Percentiles rank a stretch among this genome's conserved stretches.
phyloP scores from a whole-genome alignment of 805 yeast genomes.

The Tanozyma kutaoensis region DNA sequence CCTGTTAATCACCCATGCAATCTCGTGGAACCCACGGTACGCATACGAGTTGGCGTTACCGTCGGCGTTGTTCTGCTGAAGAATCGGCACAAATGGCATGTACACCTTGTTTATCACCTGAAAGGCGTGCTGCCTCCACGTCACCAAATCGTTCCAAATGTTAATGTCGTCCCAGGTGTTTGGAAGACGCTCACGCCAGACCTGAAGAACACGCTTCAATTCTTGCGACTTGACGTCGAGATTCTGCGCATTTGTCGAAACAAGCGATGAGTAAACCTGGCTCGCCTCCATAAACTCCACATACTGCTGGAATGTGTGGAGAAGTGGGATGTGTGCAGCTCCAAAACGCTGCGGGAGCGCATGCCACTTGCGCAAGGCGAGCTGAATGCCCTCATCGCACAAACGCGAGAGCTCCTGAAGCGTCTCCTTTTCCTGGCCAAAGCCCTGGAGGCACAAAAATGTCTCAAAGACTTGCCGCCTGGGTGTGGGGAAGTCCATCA shows the following conservation, averaged over 20 bases:
- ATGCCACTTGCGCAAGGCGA: constrained; percentile 87
- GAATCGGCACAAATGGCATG: constrained; percentile 78
- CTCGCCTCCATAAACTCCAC: constrained; percentile 97
- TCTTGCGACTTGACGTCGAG: constrained; percentile 90
- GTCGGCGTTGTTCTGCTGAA: constrained; percentile 55
- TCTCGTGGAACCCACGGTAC: constrained; percentile 95
- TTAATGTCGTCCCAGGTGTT: constrained; percentile 96
- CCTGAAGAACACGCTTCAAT: constrained; percentile 84
- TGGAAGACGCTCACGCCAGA: constrained; percentile 96
- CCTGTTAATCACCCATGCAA: constrained; percentile 96
- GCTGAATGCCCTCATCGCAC: constrained; percentile 94
- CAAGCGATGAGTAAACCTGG: constrained; percentile 79
- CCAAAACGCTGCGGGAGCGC: constrained; percentile 68
- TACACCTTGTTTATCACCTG: constrained; percentile 90
- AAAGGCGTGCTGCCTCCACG: constrained; percentile 98
- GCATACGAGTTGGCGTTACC: constrained; percentile 83
- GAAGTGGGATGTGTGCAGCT: constrained; percentile 75
- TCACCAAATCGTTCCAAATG: constrained; percentile 93
- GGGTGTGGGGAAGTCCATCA: constrained; percentile 98
- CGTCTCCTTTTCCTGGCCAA: constrained; percentile 80
- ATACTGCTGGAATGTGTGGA: constrained; percentile 94
- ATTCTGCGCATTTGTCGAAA: constrained; percentile 84
- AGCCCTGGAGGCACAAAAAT: constrained; percentile 83
- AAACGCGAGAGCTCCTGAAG: constrained; percentile 72
- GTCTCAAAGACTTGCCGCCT: constrained; percentile 93